Evolutionary conservation across 2,329 filamentous ascomycete species (phyloP), one percentile per base, ranked within the genome.

Genomic region (Exophiala spinifera): DNA sequence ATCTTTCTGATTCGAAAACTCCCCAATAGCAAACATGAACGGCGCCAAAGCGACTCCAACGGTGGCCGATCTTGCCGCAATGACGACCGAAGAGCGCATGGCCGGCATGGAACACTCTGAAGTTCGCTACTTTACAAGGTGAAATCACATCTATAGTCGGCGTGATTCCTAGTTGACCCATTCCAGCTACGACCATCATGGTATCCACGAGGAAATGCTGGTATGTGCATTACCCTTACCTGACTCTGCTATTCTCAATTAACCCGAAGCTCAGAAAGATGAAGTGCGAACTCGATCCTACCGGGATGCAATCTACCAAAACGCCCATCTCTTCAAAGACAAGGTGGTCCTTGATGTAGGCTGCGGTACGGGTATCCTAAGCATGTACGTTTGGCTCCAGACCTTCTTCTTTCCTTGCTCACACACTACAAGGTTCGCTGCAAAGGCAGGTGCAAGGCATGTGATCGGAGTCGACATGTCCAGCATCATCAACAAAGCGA

Each of bases 401-500:
- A 31, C 6, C 28, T 10, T 31, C 10, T 8, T 1, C 10, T 21
- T 21, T 36, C 44, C 43, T 46, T n/a, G 36, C 28, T 31, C 61
- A 56, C 60, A 52, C 21, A 14, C 13, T 4, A 20, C 33, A 66
- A 97, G 92, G 92, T 99, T 99, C 72, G 94, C 94, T 52, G 91
- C 89, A 58, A 91, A 88, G 76, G 91, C 94, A 58, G 94, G 94
- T 69, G 94, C 94, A 56, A 97, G 96, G 78, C 94, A 99, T 74
- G 94, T 99, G 64, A 95, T 97, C 64, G 94, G 94, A 66, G 94
- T 99, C 53, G 94, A 99, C 75, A 99, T 97, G 92, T 99, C 94
- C 31, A 96, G 92, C 65, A 99, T 99, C 74, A 96, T 99, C 76
- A 90, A 95, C 77, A 99, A 99, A 81, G 94, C 94, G 42, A 86